Evolutionary conservation across 345 rosid genomes (phyloP).

Genomic region (Aurinia saxatilis): DNA sequence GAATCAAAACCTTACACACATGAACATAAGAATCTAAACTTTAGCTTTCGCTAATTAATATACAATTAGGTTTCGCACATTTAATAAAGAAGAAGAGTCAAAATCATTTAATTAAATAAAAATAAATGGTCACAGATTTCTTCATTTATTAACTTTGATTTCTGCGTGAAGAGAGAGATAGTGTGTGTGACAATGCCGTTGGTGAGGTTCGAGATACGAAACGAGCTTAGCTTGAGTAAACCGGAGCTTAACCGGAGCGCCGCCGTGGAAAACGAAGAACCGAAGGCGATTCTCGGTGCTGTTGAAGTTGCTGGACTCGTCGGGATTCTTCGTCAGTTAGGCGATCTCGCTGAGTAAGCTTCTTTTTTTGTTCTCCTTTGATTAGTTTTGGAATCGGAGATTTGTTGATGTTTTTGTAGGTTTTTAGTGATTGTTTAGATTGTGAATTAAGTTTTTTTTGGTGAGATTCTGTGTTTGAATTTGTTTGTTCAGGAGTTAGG

Average conservation of each 20-base stretch:
- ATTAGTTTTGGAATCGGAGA: background rate
- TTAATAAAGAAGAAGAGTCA: slow-evolving; percentile 9
- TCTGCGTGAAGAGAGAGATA: background rate
- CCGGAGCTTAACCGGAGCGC: slow-evolving; percentile 49
- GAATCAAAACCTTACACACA: slow-evolving; percentile 18
- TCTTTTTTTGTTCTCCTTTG: background rate
- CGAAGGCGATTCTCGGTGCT: slow-evolving; percentile 75
- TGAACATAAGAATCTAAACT: slow-evolving; percentile 23
- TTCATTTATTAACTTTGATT: slow-evolving; percentile 8
- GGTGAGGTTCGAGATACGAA: slow-evolving; percentile 66
- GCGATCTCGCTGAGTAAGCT: slow-evolving; percentile 97
- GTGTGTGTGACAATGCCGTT: slow-evolving; percentile 57
- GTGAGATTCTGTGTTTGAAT: background rate
- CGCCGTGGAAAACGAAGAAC: slow-evolving; percentile 60
- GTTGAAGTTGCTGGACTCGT: slow-evolving; percentile 84
- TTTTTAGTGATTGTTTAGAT: slow-evolving; percentile 8
- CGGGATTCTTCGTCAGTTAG: slow-evolving; percentile 94
- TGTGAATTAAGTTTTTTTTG: background rate
- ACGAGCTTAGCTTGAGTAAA: slow-evolving; percentile 66
- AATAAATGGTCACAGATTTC: background rate
- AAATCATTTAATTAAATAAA: background rate
- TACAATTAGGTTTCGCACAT: slow-evolving; percentile 9
- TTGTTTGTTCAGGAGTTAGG: slow-evolving; percentile 8
- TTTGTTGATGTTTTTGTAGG: background rate
- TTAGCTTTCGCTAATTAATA: slow-evolving; percentile 9